Base-by-base conservation (phyloP, 2,329 filamentous ascomycete species). In the Fusarium robinianum region DNA sequence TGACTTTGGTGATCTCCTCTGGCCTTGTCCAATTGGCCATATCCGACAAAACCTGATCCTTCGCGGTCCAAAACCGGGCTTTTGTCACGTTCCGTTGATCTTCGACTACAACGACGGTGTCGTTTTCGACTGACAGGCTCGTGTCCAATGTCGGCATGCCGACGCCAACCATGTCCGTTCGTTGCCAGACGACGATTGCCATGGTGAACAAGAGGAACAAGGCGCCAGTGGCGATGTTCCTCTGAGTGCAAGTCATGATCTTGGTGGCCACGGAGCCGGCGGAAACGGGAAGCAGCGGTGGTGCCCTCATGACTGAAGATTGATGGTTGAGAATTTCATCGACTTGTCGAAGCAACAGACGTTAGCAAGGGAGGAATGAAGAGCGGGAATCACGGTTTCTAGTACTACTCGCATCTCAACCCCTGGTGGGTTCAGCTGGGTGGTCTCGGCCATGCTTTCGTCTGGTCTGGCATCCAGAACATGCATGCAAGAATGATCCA, bases 1-100 rank as follows among this genome's bases (percentile, higher is more conserved):
- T 66, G n/a, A 76, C 60, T 50, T 67, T 71, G 3, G 41, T 42
- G 7, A 62, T 40, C 8, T 49, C 25, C 2, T 35, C 15, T 2
- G 60, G 60, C 25, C 52, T 43, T 19, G 53, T 25, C 52, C 50
- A 61, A 6, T 57, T 27, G 15, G 41, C 39, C 12, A 60, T 23
- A 6, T 48, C 57, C 6, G 49, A 42, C 8, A 55, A 22, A 4
- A 42, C 33, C 3, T 60, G 53, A n/a, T 43, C 45, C 7, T 58
- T 42, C 6, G 54, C 43, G 23, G 57, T 55, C 55, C 60, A 62
- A 31, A 60, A 62, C 4, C 58, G 57, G 6, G 49, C 43, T 8
- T 40, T 45, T 5, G 50, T 50, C 15, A 38, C 38, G 30, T 36
- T 18, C 10, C 21, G 17, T 22, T n/a, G 6, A 25, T 33, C 27